These are phyloP conservation scores for Naumovozyma baii DNA, from an alignment of 805 yeast species.

Conservation along the genomic window DNA sequence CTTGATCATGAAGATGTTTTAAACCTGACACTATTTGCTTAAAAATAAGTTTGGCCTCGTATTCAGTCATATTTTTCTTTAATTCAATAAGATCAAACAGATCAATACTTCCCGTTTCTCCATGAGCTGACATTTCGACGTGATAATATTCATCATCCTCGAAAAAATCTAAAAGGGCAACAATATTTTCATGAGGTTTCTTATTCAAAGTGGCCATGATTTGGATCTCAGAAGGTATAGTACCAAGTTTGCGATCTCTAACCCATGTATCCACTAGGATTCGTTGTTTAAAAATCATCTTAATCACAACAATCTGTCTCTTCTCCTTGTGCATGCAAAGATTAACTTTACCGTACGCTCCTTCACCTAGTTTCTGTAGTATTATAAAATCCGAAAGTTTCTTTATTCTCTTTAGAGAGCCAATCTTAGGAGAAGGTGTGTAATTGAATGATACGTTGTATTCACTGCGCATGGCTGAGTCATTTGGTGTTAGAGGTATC, in stretches of 20 bases:
- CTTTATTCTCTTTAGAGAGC: constrained; percentile 58
- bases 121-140: constrained; percentile 86
- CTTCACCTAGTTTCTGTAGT: constrained; percentile 78
- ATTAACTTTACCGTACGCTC: constrained; percentile 91
- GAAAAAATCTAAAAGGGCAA: constrained; percentile 77
- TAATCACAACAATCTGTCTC: constrained; percentile 62
- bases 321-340: constrained; percentile 59
- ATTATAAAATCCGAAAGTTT: constrained; percentile 59
- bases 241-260: constrained; percentile 78
- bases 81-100: constrained; percentile 84
- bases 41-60: constrained; percentile 66
- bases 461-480: neutral
- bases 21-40: constrained; percentile 71
- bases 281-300: constrained; percentile 81
- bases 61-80: constrained; percentile 64
- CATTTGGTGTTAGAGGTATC: neutral
- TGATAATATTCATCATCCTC: constrained; percentile 86
- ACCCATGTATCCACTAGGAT: constrained; percentile 96
- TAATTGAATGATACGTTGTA: neutral
- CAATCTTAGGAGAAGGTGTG: constrained; percentile 32
- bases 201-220: constrained; percentile 66
- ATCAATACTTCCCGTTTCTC: constrained; percentile 80
- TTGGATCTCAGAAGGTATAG: constrained; percentile 89
- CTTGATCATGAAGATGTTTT: constrained; percentile 69
- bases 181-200: constrained; percentile 77